phyloP scores from a whole-genome alignment of 129 eudicot genomes.

The Silybum marianum region DNA sequence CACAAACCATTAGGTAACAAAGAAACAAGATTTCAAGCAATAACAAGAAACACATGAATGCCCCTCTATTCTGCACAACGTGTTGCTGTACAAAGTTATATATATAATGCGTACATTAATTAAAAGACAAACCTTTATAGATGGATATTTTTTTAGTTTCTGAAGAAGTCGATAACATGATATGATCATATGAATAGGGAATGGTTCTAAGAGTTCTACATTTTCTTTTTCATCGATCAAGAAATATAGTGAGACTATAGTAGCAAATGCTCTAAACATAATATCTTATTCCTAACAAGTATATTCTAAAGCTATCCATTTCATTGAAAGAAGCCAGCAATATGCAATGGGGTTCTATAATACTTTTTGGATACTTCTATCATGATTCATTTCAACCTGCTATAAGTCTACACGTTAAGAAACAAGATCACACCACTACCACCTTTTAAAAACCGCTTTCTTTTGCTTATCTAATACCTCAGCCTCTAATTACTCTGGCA shows the following conservation, averaged over 20 bases:
- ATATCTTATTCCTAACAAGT: background rate
- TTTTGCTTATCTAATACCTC: background rate
- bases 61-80: slow-evolving; percentile 2
- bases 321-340: background rate
- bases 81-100: background rate
- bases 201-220: background rate
- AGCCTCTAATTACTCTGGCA: background rate
- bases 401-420: background rate
- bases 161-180: background rate
- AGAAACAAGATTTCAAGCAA: background rate
- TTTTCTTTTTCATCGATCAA: background rate
- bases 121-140: background rate
- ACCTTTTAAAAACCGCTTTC: background rate
- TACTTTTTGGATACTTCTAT: background rate
- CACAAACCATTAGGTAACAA: background rate
- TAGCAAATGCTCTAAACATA: background rate
- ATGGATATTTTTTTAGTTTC: background rate
- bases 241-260: background rate
- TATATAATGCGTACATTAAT: background rate
- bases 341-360: background rate
- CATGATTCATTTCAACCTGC: background rate
- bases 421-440: background rate
- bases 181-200: background rate
- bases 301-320: background rate
- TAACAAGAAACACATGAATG: background rate